Evolutionary conservation across 2,329 filamentous ascomycete species (phyloP), one percentile per base, ranked within the genome.

Genomic region (Colletotrichum sp.): DNA sequence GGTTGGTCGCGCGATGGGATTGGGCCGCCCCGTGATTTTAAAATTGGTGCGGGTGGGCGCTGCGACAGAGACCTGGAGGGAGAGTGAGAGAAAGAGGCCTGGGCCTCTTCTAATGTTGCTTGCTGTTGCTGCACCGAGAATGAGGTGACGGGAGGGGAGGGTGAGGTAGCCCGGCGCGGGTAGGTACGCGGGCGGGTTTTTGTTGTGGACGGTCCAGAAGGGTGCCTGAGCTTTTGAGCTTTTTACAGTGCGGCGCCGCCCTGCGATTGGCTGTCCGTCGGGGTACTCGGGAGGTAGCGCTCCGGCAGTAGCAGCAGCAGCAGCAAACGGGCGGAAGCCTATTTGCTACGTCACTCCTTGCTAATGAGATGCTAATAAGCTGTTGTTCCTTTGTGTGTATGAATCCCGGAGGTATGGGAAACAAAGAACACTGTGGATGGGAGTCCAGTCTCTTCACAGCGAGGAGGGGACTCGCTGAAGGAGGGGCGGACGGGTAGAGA

Each of bases 21-120:
- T 73, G 71, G 71, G 64, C 71, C 68, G 43, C 43, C 43, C 43
- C 43, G 68, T 71, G 71, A 62, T 62, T 73, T 73, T 73, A 73
- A 73, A 71, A 57, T 73, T 64, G 68, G 55, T 66, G 34, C 43
- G 67, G 71, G 71, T 73, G 67, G 67, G 61, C 67, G 54, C 33
- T 16, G 54, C 31, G 18, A 33, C 24, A 27, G 24, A 27, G 24
- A 24, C 24, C 24, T 24, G 24, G 24, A 27, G 24, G 24, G 31
- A 34, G 57, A 57, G 54, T 24, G 59, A 36, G 58, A 62, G 33
- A n/a, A 6, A 29, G 54, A 31, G n/a, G 43, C 43, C 43, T 21
- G n/a, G 43, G 43, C 36, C 33, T 61, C 29, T 57, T 38, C n/a
- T 12, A 38, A 62, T 62, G n/a, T 27, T 31, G 18, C 57, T 33